Conservation (phyloP, 116 monocot genomes). For the Iris pallida region DNA sequence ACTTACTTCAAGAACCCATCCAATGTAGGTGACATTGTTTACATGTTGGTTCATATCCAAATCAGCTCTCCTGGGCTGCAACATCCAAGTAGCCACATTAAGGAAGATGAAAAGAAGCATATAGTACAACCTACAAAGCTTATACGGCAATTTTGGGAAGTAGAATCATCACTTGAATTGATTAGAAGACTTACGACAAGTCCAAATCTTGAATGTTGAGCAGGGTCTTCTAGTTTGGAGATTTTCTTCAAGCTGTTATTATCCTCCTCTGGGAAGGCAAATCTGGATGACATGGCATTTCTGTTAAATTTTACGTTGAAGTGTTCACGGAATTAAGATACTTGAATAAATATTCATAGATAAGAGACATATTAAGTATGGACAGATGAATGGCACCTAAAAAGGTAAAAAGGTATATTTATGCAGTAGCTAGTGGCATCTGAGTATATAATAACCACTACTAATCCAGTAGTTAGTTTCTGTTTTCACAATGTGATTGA, state of each 20-base stretch:
- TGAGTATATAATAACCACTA: too few relatives aligned
- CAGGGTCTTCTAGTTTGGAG: constrained; percentile 77
- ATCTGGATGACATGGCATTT: constrained; percentile 27
- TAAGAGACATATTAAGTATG: background rate
- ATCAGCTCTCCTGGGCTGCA: constrained; percentile 98
- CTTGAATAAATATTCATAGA: background rate
- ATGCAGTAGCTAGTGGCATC: too few relatives aligned
- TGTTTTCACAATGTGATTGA: too few relatives aligned
- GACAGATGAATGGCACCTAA: background rate
- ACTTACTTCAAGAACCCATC: constrained; percentile 98
- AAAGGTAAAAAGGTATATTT: too few relatives aligned
- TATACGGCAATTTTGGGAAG: background rate
- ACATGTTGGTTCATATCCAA: constrained; percentile 99
- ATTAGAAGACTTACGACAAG: constrained; percentile 59
- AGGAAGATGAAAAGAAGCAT: too few relatives aligned
- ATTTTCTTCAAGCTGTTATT: constrained; percentile 90
- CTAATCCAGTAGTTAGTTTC: too few relatives aligned
- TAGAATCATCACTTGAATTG: background rate
- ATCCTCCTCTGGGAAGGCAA: constrained; percentile 86
- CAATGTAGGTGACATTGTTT: constrained; percentile 97
- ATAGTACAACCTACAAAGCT: background rate
- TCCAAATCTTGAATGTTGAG: constrained; percentile 54
- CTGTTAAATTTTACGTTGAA: background rate
- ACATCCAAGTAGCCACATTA: background rate
- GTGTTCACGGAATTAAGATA: background rate